These are phyloP conservation scores for Lumnitzera racemosa DNA, from an alignment of 345 rosid genomes.

Conservation along the genomic window DNA sequence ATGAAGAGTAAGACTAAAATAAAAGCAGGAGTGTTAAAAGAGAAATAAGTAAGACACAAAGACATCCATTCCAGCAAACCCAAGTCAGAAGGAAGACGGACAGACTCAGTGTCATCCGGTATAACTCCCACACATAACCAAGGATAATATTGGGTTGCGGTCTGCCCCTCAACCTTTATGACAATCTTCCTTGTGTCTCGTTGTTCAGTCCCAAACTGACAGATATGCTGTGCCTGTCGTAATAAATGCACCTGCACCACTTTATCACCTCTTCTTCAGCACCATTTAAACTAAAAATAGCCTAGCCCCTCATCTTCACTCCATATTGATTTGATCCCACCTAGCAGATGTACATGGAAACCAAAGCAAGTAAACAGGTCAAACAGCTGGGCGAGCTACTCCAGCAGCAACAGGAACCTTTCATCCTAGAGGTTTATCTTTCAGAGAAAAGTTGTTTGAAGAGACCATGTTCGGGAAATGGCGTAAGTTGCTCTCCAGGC, in stretches of 20 bases:
- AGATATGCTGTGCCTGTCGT: slow-evolving; percentile 20
- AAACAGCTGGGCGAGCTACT: slow-evolving; percentile 46
- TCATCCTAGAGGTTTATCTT: slow-evolving; percentile 32
- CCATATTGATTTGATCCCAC: background rate
- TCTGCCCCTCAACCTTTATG: slow-evolving; percentile 8
- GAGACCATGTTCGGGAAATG: background rate
- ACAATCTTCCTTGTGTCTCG: slow-evolving; percentile 9
- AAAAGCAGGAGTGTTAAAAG: too few relatives aligned
- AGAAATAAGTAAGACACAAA: too few relatives aligned
- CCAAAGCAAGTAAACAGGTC: slow-evolving; percentile 11
- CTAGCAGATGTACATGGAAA: background rate
- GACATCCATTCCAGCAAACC: too few relatives aligned
- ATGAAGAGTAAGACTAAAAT: too few relatives aligned
- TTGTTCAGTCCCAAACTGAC: slow-evolving; percentile 21
- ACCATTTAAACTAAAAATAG: background rate
- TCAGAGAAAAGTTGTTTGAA: slow-evolving; percentile 26
- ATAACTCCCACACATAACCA: too few relatives aligned
- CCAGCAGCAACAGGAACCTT: slow-evolving; percentile 56
- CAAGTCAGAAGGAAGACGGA: too few relatives aligned
- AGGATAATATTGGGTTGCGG: background rate
- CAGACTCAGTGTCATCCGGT: too few relatives aligned
- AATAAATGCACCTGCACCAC: slow-evolving; percentile 17
- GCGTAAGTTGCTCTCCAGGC: background rate
- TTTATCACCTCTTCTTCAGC: slow-evolving; percentile 6
- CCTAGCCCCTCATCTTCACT: background rate